Conservation (phyloP, 2,329 filamentous ascomycete genomes). For the Beauveria caledonica region DNA sequence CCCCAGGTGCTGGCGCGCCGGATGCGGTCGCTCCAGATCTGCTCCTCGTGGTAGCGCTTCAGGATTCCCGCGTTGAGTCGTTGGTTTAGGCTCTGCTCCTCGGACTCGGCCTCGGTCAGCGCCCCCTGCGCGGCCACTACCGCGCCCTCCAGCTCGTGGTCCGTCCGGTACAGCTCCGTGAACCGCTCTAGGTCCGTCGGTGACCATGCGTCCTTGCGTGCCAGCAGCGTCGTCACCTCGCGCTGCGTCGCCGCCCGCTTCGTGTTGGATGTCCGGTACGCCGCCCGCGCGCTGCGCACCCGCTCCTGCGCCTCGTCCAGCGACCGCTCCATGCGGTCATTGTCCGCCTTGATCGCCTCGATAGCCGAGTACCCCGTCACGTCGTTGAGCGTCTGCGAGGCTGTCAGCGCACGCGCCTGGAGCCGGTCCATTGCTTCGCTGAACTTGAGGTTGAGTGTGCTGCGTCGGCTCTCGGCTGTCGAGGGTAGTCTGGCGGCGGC, state of each 20-base stretch:
- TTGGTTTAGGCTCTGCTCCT: conserved; percentile 68
- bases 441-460: conserved; percentile 26
- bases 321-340: conserved; percentile 55
- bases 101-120: conserved; percentile 66
- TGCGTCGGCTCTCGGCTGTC: conserved; percentile 24
- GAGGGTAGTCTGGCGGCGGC: conserved; percentile 22
- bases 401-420: conserved; percentile 75
- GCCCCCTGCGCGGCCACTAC: conserved; percentile 65
- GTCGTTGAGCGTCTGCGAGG: conserved; percentile 83
- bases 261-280: conserved; percentile 76
- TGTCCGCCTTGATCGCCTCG: conserved; percentile 73
- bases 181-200: conserved; percentile 86
- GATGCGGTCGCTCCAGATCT: conserved; percentile 98
- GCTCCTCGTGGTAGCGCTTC: conserved; percentile 93
- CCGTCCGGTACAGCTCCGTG: conserved; percentile 81
- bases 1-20: conserved; percentile 95
- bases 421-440: conserved; percentile 72
- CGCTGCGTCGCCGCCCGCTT: conserved; percentile 84
- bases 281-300: conserved; percentile 63
- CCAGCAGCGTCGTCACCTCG: conserved; percentile 88
- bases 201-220: conserved; percentile 89
- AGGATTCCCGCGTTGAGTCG: conserved; percentile 76
- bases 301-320: conserved; percentile 52
- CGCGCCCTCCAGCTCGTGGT: conserved; percentile 85
- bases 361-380: conserved; percentile 92